These are phyloP conservation scores for Petunia secreta DNA, from an alignment of 257 asterid genomes.

Conservation along the genomic window DNA sequence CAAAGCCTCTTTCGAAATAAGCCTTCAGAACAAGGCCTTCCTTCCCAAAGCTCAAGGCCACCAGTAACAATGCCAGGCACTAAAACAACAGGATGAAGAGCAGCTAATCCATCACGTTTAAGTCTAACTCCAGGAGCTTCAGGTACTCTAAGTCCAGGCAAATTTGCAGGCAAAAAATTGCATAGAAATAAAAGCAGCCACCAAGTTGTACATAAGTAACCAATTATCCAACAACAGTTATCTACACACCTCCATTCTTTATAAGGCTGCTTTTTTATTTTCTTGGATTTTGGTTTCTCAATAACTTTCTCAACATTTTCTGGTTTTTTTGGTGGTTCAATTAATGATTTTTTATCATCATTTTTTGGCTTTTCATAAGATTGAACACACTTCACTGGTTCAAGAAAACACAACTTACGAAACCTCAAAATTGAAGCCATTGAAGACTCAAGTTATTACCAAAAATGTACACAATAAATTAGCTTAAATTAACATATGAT, in stretches of 20 bases:
- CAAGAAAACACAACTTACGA: constrained; percentile 64
- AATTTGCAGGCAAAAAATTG: constrained; percentile 51
- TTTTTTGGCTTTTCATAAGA: constrained; percentile 34
- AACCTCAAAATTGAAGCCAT: constrained; percentile 66
- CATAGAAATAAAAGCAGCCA: constrained; percentile 62
- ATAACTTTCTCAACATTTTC: background rate
- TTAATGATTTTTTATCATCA: constrained; percentile 16
- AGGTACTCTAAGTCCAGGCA: constrained; percentile 45
- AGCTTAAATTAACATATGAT: background rate
- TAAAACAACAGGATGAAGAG: constrained; percentile 75
- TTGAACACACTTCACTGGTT: constrained; percentile 46
- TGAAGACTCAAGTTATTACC: background rate
- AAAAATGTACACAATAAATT: background rate
- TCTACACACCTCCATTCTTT: constrained; percentile 72
- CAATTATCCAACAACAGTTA: constrained; percentile 67
- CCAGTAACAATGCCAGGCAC: constrained; percentile 96
- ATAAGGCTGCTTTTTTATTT: constrained; percentile 31
- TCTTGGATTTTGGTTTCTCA: constrained; percentile 24
- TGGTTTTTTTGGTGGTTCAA: background rate
- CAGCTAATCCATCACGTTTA: constrained; percentile 57
- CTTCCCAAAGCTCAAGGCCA: constrained; percentile 96
- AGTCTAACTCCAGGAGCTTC: constrained; percentile 72
- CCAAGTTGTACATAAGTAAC: constrained; percentile 75
- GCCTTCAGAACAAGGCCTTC: constrained; percentile 80
- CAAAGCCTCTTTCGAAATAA: constrained; percentile 79